These are phyloP conservation scores for Citrus trifoliata DNA, from an alignment of 345 rosid species.

Conservation along the genomic window DNA sequence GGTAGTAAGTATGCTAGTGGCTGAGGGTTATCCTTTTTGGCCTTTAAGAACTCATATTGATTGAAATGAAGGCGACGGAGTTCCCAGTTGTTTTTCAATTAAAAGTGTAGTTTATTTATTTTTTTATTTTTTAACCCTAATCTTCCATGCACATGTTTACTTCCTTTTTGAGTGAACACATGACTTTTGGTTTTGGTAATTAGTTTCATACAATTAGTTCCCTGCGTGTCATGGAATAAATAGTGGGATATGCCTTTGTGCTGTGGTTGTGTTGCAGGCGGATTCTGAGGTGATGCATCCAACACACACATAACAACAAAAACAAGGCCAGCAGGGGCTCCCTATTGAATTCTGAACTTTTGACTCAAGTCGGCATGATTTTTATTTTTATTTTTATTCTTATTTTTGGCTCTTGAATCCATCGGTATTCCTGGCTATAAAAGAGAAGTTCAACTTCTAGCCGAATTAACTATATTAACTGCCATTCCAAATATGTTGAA, in stretches of 20 bases:
- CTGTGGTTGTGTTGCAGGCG: background rate
- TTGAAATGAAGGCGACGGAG: background rate
- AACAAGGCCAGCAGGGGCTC: background rate
- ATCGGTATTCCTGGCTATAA: constrained; percentile 1
- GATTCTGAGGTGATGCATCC: background rate
- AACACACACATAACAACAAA: constrained; percentile 7
- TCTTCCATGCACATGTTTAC: background rate
- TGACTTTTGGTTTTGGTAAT: too few relatives aligned
- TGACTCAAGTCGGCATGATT: too few relatives aligned
- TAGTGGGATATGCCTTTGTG: too few relatives aligned
- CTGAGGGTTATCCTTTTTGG: background rate
- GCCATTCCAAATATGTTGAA: constrained; percentile 17
- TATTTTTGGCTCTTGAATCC: background rate
- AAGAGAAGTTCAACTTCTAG: background rate
- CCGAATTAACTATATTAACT: background rate
- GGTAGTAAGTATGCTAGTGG: background rate
- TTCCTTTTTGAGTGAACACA: background rate
- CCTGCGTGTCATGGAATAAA: too few relatives aligned
- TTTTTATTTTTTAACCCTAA: background rate
- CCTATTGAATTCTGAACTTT: background rate
- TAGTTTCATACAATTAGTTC: too few relatives aligned
- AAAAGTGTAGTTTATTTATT: background rate
- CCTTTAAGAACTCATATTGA: background rate
- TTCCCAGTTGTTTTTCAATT: background rate
- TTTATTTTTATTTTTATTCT: too few relatives aligned